Conservation (phyloP, 192 early-diverging fungal genomes). For the Backusella parvicylindrica region DNA sequence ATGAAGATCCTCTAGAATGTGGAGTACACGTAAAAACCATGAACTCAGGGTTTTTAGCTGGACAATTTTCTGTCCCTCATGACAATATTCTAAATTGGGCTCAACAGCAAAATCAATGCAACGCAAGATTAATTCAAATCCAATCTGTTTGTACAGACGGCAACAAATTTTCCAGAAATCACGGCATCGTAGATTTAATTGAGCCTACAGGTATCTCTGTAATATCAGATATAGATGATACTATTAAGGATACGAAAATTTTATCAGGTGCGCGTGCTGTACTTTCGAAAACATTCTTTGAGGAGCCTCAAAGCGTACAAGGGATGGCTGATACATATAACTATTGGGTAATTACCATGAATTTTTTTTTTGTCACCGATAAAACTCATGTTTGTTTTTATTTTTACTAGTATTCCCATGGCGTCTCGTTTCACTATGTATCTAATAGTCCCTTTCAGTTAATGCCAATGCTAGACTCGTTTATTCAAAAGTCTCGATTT, state of each 20-base stretch:
- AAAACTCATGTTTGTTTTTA: conserved; percentile 1
- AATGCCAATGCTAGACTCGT: conserved; percentile 60
- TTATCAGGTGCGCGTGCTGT: conserved; percentile 62
- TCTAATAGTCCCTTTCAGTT: conserved; percentile 84
- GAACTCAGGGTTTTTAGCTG: conserved; percentile 31
- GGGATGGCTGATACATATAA: conserved; percentile 46
- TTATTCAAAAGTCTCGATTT: conserved; percentile 64
- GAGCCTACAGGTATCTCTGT: conserved; percentile 70
- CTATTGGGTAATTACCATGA: conserved; percentile 35
- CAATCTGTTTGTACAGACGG: conserved; percentile 16
- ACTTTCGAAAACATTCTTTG: conserved; percentile 59
- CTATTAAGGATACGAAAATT: conserved; percentile 84
- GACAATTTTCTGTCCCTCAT: conserved; percentile 37
- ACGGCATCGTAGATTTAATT: conserved; percentile 53
- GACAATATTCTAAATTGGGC: conserved; percentile 28
- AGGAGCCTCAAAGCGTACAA: conserved; percentile 42
- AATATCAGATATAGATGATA: conserved; percentile 89
- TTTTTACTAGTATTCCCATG: conserved; percentile 48
- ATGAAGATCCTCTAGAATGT: not conserved
- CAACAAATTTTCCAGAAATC: conserved; percentile 25
- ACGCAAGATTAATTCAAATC: conserved; percentile 20
- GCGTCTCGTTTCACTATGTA: conserved; percentile 81
- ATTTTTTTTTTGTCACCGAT: not conserved
- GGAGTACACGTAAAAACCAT: not conserved
- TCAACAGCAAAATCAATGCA: conserved; percentile 21